Evolutionary conservation across 2,329 filamentous ascomycete genomes (phyloP).

Genomic region (Fusarium hostae): DNA sequence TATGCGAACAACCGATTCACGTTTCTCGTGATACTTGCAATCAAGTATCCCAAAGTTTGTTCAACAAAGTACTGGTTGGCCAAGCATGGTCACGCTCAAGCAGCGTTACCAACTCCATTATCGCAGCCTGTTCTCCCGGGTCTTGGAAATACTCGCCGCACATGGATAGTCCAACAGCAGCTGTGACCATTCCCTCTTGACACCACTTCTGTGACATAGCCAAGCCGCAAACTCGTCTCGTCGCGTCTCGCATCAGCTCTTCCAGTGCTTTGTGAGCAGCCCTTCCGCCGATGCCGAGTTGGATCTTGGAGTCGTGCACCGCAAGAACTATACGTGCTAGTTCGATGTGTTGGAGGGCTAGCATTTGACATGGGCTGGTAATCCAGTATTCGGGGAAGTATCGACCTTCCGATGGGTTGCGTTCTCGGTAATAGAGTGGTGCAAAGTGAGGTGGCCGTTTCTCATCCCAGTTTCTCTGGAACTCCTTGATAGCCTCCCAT

Average conservation of each 20-base stretch:
- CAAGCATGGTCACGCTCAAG: constrained; percentile 30
- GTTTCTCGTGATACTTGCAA: fast-evolving
- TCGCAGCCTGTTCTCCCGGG: constrained; percentile 2
- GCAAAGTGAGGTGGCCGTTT: background rate
- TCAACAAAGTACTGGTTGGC: background rate
- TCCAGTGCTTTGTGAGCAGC: constrained; percentile 24
- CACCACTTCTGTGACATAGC: constrained; percentile 6
- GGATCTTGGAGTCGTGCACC: constrained; percentile 23
- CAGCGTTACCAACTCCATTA: constrained; percentile 5
- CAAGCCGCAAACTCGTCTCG: constrained; percentile 15
- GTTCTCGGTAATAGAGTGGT: constrained; percentile 15
- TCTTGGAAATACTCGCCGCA: constrained; percentile 33
- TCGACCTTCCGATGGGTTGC: constrained; percentile 1
- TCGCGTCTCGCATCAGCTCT: constrained; percentile 15
- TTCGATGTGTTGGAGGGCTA: constrained; percentile 28
- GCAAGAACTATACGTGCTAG: constrained; percentile 28
- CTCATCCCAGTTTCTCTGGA: background rate
- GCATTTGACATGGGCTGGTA: constrained; percentile 19
- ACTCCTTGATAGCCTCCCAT: background rate
- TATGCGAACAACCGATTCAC: background rate
- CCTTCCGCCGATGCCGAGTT: constrained; percentile 22
- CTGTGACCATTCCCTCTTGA: constrained; percentile 22
- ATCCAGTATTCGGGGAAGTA: constrained; percentile 24
- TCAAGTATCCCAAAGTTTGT: background rate
- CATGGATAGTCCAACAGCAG: constrained; percentile 28